Evolutionary conservation across 768 basidiomycete genomes (phyloP).

Genomic region (Pleurotus sapidus): DNA sequence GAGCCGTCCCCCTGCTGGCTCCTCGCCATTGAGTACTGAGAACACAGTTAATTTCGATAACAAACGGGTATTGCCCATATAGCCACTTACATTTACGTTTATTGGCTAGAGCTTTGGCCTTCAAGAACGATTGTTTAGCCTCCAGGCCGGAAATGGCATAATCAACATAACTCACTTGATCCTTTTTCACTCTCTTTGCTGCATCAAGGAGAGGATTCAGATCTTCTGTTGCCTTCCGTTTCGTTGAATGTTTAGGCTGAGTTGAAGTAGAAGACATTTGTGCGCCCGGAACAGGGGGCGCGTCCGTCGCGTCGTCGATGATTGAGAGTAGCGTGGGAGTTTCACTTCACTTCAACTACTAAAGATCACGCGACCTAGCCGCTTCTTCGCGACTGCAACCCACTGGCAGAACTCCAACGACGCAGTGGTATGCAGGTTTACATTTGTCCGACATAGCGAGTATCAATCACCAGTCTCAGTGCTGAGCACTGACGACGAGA

Average conservation of each 20-base stretch:
- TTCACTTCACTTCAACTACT: background rate
- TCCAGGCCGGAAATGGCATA: slow-evolving; percentile 2
- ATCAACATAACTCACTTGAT: slow-evolving; percentile 31
- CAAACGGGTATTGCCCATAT: slow-evolving; percentile 8
- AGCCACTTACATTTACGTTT: slow-evolving; percentile 64
- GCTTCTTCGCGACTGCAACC: no score
- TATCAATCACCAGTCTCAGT: no score
- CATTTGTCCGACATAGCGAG: no score
- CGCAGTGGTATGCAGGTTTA: no score
- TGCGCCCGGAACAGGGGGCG: background rate
- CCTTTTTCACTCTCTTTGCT: slow-evolving; percentile 59
- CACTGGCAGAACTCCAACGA: no score
- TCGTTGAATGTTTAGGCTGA: slow-evolving; percentile 26
- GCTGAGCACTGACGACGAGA: no score
- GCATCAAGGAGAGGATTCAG: slow-evolving; percentile 50
- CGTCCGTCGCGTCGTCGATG: background rate
- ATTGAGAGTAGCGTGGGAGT: slow-evolving; percentile 1
- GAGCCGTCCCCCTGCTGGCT: slow-evolving; percentile 54
- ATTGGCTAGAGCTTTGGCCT: slow-evolving; percentile 42
- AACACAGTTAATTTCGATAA: slow-evolving; percentile 13
- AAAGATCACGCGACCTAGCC: no score
- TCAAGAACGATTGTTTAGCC: slow-evolving; percentile 9
- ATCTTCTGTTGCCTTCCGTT: slow-evolving; percentile 56
- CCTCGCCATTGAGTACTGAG: slow-evolving; percentile 53
- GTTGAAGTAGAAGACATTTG: slow-evolving; percentile 15